Percentiles rank a stretch among this genome's conserved stretches.
Conservation (phyloP, 2,329 filamentous ascomycete species). For the Didymella exigua region DNA sequence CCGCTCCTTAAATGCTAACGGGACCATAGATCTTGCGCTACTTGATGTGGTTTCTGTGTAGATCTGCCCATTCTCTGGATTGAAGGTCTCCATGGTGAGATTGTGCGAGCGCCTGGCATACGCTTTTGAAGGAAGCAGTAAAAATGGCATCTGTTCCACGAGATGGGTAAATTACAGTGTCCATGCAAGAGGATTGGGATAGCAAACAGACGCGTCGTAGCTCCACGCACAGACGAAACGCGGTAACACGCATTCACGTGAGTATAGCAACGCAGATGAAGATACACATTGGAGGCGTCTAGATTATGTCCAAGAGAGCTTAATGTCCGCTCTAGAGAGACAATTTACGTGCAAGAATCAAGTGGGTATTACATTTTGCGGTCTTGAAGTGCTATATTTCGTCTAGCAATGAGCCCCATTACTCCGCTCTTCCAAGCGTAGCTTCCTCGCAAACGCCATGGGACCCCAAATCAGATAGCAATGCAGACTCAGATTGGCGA, state of each 20-base stretch:
- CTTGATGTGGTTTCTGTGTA: constrained; percentile 1
- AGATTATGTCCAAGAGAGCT: background rate
- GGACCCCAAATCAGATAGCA: background rate
- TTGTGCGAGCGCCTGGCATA: background rate
- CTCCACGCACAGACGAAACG: constrained; percentile 10
- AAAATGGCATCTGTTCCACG: background rate
- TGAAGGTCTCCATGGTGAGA: background rate
- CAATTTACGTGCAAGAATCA: background rate
- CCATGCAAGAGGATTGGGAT: background rate
- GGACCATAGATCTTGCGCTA: background rate
- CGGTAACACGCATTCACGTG: constrained; percentile 3
- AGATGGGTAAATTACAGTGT: background rate
- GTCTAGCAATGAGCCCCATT: background rate
- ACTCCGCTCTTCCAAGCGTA: background rate
- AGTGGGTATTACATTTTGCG: constrained; percentile 4
- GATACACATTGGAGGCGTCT: background rate
- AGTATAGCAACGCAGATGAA: background rate
- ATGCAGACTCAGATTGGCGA: background rate
- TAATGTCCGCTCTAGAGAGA: background rate
- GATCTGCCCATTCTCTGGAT: constrained; percentile 4
- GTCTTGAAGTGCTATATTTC: background rate
- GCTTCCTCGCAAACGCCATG: background rate
- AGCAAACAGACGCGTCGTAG: background rate
- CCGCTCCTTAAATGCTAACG: background rate
- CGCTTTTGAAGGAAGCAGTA: background rate